phyloP scores from a whole-genome alignment of 495 filamentous ascomycete species.

The Aspergillus ostianus region DNA sequence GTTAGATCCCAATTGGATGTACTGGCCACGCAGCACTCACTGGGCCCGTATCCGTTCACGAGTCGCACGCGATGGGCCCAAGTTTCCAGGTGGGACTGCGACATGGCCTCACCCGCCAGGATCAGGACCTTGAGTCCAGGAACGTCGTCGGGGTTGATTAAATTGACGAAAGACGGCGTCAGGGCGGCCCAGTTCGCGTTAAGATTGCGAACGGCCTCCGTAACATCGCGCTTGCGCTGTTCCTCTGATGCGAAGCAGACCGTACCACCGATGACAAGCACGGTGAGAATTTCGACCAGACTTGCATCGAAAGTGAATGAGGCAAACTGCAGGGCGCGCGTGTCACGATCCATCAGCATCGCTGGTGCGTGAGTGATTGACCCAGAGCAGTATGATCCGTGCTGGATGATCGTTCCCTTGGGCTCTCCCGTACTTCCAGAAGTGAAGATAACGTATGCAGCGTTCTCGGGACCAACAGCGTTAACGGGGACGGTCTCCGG shows the following conservation, averaged over 20 bases:
- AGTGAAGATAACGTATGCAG: slow-evolving; percentile 22
- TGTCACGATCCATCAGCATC: slow-evolving; percentile 36
- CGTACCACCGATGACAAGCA: slow-evolving; percentile 51
- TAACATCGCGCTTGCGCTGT: slow-evolving; percentile 30
- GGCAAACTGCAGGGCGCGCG: slow-evolving; percentile 59
- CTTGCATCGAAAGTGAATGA: slow-evolving; percentile 61
- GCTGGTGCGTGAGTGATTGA: slow-evolving; percentile 33
- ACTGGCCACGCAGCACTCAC: slow-evolving; percentile 38
- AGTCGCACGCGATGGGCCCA: slow-evolving; percentile 26
- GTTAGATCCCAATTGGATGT: slow-evolving; percentile 16
- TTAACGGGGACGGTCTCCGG: background rate
- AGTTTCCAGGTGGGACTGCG: slow-evolving; percentile 14
- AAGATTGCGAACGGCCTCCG: slow-evolving; percentile 30
- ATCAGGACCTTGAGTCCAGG: slow-evolving; percentile 37
- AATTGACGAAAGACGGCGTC: slow-evolving; percentile 37
- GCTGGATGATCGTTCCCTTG: slow-evolving; percentile 38
- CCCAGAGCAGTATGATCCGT: slow-evolving; percentile 17
- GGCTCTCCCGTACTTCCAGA: slow-evolving; percentile 36
- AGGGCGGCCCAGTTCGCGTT: slow-evolving; percentile 34
- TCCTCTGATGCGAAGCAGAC: slow-evolving; percentile 54
- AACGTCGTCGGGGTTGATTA: slow-evolving; percentile 34
- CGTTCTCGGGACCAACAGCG: slow-evolving; percentile 6
- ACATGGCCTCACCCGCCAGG: slow-evolving; percentile 46
- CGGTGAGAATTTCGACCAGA: slow-evolving; percentile 56
- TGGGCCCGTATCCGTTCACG: slow-evolving; percentile 43